A percentile compares a stretch with the other conserved stretches of the same genome.
These are phyloP conservation scores for Elongisporangium anandrum DNA, from an alignment of 352 stramenopile genomes.

Conservation along the genomic window DNA sequence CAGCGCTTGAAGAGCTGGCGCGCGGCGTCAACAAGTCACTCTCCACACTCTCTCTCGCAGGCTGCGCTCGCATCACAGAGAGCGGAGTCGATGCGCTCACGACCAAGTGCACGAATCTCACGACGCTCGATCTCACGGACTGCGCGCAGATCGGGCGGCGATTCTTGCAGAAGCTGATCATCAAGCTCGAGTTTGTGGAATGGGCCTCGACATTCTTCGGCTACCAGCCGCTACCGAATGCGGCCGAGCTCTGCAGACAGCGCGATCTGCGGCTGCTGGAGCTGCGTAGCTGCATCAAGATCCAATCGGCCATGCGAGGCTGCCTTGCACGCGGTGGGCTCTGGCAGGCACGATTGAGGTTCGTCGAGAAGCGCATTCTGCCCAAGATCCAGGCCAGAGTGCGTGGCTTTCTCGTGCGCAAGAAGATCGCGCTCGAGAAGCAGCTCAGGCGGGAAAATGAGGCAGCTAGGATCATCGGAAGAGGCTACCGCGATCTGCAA, in stretches of 20 bases:
- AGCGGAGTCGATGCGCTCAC: constrained; percentile 59
- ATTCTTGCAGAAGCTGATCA: constrained; percentile 70
- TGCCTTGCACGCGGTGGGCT: constrained; percentile 73
- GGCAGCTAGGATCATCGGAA: constrained; percentile 35
- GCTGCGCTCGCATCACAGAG: constrained; percentile 73
- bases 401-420: constrained; percentile 70
- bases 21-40: constrained; percentile 25
- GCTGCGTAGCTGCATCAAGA: constrained; percentile 46
- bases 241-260: constrained; percentile 58
- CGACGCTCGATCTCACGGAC: constrained; percentile 83
- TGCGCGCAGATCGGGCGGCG: constrained; percentile 64
- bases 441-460: constrained; percentile 20
- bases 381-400: constrained; percentile 77
- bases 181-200: constrained; percentile 79
- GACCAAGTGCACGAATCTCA: constrained; percentile 57
- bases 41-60: constrained; percentile 51
- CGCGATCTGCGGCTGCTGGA: constrained; percentile 48
- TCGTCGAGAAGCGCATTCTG: constrained; percentile 56
- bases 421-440: constrained; percentile 27
- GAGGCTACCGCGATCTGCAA: constrained; percentile 45
- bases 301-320: constrained; percentile 81
- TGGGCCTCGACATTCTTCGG: constrained; percentile 79
- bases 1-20: constrained; percentile 45
- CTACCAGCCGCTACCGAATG: constrained; percentile 83
- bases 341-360: constrained; percentile 60